phyloP scores from a whole-genome alignment of 1,139 yeast genomes.

The Pneumocystis wakefieldiae region DNA sequence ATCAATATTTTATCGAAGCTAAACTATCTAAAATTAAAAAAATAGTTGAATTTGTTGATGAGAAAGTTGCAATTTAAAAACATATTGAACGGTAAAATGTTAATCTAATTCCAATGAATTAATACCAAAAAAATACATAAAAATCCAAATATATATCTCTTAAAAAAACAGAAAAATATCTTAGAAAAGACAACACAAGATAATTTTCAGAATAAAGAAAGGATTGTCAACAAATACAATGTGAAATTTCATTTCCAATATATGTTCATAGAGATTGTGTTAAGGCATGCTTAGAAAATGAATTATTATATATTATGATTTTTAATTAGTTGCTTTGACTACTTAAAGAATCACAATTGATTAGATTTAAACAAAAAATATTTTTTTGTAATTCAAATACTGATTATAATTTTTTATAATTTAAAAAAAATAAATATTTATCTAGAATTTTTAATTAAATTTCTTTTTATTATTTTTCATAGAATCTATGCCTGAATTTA shows the following conservation, averaged over 20 bases:
- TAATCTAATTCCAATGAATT: neutral
- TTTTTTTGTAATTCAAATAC: neutral
- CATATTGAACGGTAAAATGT: neutral
- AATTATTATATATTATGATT: slow-evolving; percentile 36
- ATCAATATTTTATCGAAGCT: neutral
- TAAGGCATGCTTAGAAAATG: slow-evolving; percentile 37
- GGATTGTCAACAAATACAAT: slow-evolving; percentile 14
- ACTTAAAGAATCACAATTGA: neutral
- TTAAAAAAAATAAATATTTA: no score
- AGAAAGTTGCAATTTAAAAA: neutral
- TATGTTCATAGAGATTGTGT: slow-evolving; percentile 37
- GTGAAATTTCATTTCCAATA: slow-evolving; percentile 15
- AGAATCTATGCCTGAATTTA: no score
- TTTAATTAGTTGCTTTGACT: slow-evolving; percentile 25
- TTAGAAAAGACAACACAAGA: neutral
- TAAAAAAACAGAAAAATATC: neutral
- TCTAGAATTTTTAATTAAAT: no score
- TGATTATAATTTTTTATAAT: neutral
- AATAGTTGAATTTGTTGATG: neutral
- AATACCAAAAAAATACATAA: neutral
- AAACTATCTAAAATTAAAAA: neutral
- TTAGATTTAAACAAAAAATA: neutral
- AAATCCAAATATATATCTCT: neutral
- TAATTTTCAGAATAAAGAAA: slow-evolving; percentile 6
- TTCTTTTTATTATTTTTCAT: no score